phyloP scores from a whole-genome alignment of 2,329 filamentous ascomycete genomes.

The Venturia nashicola region DNA sequence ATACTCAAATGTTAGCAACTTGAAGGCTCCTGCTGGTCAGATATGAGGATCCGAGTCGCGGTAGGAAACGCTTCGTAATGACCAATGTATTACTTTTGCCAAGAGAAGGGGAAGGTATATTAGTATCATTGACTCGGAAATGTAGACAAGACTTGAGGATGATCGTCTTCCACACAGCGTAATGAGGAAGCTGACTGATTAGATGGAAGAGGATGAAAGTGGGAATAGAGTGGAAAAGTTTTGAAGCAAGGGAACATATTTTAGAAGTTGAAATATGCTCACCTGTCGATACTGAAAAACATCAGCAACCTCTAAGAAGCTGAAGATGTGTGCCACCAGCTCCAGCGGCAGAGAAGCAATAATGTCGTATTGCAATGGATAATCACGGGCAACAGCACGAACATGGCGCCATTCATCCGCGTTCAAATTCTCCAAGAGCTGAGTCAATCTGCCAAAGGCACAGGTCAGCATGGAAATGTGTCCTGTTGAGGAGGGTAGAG shows the following conservation, averaged over 20 bases:
- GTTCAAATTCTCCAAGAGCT: neutral
- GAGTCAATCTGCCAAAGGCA: neutral
- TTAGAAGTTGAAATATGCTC: neutral
- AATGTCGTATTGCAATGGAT: neutral
- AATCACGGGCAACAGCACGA: neutral
- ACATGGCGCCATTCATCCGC: neutral
- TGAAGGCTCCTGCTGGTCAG: neutral
- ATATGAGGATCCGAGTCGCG: neutral
- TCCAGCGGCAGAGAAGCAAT: neutral
- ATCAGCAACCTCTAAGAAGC: conserved; percentile 4
- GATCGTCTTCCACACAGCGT: no score
- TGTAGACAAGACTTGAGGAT: no score
- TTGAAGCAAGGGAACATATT: no score
- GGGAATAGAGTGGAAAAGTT: no score
- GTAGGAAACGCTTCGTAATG: neutral
- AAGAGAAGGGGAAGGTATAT: no score
- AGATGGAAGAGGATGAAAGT: no score
- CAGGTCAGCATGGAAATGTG: neutral
- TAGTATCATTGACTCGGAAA: no score
- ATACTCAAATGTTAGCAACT: neutral
- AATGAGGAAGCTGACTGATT: no score
- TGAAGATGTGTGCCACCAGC: neutral
- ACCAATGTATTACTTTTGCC: neutral
- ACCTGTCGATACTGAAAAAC: neutral
- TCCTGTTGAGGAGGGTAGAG: neutral